These are phyloP conservation scores for Colletotrichum destructivum DNA, from an alignment of 2,329 filamentous ascomycete species.

Conservation along the genomic window DNA sequence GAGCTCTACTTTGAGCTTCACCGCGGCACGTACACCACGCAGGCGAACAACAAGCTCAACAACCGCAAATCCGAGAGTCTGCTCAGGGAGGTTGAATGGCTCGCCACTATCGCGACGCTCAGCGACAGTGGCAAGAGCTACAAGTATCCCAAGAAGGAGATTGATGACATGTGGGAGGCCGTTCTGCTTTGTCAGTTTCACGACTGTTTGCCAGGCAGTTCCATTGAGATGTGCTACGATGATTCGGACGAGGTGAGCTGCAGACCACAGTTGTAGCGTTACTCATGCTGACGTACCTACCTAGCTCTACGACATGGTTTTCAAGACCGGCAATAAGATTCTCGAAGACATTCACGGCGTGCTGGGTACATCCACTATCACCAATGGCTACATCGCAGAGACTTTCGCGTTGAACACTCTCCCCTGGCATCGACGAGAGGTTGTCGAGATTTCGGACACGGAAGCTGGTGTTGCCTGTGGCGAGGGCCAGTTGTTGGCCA, in stretches of 20 bases:
- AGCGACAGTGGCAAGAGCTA: conserved; percentile 75
- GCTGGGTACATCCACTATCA: conserved; percentile 72
- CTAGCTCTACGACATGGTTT: conserved; percentile 85
- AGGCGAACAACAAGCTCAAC: conserved; percentile 96
- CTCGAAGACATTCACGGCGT: conserved; percentile 78
- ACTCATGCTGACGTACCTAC: conserved; percentile 45
- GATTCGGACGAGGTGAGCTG: conserved; percentile 83
- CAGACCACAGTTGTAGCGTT: neutral
- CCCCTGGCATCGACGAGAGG: conserved; percentile 85
- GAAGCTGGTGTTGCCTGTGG: conserved; percentile 71
- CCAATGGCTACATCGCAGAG: conserved; percentile 58
- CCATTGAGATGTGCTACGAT: conserved; percentile 98
- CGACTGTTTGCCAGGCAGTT: conserved; percentile 94
- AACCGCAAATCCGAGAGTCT: conserved; percentile 90
- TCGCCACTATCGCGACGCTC: conserved; percentile 89
- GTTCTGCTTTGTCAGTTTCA: conserved; percentile 97
- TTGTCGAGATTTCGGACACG: conserved; percentile 74
- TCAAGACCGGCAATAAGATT: conserved; percentile 80
- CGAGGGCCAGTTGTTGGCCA: conserved; percentile 65
- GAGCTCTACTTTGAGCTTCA: conserved; percentile 99
- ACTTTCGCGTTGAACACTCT: conserved; percentile 85
- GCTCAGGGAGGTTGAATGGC: conserved; percentile 88
- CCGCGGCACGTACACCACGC: conserved; percentile 96
- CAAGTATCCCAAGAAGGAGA: conserved; percentile 93
- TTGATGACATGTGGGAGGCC: conserved; percentile 96